These are phyloP conservation scores for Colletotrichum phormii DNA, from an alignment of 2,329 filamentous ascomycete genomes.

Conservation along the genomic window DNA sequence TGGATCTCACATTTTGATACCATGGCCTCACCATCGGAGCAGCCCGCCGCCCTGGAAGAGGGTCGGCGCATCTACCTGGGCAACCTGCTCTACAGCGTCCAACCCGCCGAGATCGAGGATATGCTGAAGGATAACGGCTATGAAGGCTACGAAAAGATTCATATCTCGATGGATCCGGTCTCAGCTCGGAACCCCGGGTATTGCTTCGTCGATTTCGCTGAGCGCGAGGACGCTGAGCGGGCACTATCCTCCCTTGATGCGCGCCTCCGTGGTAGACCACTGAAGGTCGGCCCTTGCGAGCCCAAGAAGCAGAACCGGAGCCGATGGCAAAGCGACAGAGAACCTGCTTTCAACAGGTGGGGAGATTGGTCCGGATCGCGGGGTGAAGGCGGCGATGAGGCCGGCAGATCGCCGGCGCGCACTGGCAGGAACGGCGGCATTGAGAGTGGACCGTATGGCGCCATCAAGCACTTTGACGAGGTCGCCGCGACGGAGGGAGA, in stretches of 20 bases:
- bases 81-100: slow-evolving; percentile 68
- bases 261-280: slow-evolving; percentile 65
- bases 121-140: slow-evolving; percentile 58
- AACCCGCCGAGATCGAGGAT: slow-evolving; percentile 70
- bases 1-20: too few species aligned
- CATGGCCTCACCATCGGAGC: slow-evolving; percentile 12
- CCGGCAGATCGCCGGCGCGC: background rate
- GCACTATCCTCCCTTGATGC: slow-evolving; percentile 69
- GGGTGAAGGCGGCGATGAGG: slow-evolving; percentile 32
- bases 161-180: slow-evolving; percentile 77
- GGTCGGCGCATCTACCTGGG: slow-evolving; percentile 69
- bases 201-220: slow-evolving; percentile 77
- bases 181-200: slow-evolving; percentile 78
- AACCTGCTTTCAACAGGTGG: slow-evolving; percentile 53
- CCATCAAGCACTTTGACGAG: slow-evolving; percentile 47
- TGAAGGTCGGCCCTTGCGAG: slow-evolving; percentile 75
- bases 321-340: slow-evolving; percentile 38
- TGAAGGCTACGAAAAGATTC: slow-evolving; percentile 63
- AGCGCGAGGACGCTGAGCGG: slow-evolving; percentile 65
- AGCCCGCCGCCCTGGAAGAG: slow-evolving; percentile 34
- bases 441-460: slow-evolving; percentile 43
- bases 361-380: slow-evolving; percentile 52
- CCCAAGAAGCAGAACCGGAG: slow-evolving; percentile 55
- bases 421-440: background rate
- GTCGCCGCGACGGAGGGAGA: slow-evolving; percentile 42